A percentile compares a stretch with the other conserved stretches of the same genome.
These are phyloP conservation scores for Jatropha curcas DNA, from an alignment of 345 rosid genomes.

Conservation along the genomic window DNA sequence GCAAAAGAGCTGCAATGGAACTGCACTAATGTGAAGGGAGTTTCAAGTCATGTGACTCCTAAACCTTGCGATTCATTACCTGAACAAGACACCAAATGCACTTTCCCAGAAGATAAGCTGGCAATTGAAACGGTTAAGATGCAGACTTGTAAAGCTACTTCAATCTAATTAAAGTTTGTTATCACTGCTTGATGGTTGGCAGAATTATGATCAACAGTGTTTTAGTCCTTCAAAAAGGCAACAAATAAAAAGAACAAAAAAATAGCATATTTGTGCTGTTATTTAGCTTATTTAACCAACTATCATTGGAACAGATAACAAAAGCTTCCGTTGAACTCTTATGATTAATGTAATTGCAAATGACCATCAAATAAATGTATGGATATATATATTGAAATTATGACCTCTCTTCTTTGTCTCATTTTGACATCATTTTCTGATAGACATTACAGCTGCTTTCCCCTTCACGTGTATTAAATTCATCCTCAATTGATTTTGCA, in stretches of 20 bases:
- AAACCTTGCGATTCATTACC: constrained; percentile 53
- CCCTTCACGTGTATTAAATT: constrained; percentile 1
- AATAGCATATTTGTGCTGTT: not conserved
- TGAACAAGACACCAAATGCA: constrained; percentile 43
- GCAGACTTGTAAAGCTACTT: constrained; percentile 39
- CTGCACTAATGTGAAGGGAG: constrained; percentile 56
- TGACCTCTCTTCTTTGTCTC: not conserved
- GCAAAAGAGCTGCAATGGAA: constrained; percentile 62
- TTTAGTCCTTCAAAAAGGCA: not conserved
- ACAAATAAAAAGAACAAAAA: not conserved
- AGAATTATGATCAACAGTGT: not conserved
- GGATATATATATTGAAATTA: not conserved
- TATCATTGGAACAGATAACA: not conserved
- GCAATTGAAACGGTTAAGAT: constrained; percentile 52
- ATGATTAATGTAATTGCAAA: not conserved
- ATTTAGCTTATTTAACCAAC: not conserved
- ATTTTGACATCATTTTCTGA: constrained; percentile 20
- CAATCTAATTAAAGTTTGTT: not conserved
- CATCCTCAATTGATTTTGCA: not conserved
- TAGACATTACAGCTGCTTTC: constrained; percentile 19
- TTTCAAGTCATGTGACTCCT: constrained; percentile 56
- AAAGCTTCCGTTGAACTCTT: not conserved
- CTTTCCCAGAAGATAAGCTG: constrained; percentile 50
- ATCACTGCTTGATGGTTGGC: too few relatives aligned
- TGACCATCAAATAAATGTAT: not conserved